Evolutionary conservation across 805 yeast species (phyloP), one percentile per base, ranked within the genome.

Genomic region (Candida awuae): DNA sequence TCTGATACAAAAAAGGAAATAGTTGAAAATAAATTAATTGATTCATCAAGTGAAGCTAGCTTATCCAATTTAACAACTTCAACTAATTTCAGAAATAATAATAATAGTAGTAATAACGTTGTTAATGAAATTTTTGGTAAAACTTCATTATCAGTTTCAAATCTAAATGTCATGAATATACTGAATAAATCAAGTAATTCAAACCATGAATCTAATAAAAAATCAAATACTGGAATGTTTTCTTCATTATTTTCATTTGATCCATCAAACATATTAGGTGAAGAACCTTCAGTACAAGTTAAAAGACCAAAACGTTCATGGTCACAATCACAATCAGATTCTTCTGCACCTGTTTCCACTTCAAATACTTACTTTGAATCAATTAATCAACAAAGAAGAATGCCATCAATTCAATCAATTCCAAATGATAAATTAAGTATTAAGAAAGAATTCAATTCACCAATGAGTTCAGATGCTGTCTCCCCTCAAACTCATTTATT

Each of bases 251-350:
- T 41, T 15, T 32, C 43, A 16, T 36, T 42, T 25, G 42, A 41
- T 20, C 49, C 45, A 8, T 31, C 45, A 9, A 43, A 40, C 22
- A 32, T 43, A 22, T 32, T 44, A 25, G 41, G 45, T 16, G 43
- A 40, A 22, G 47, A 43, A 13, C 34, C 12, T n/a, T 16, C 39
- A 2, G 45, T 57, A 37, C 42, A 50, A 1, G 19, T 43, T 14
- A 61, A 61, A 35, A 47, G 65, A 19, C 62, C 55, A 39, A 61
- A 60, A 41, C 52, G 65, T 38, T 53, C 54, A 3, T 54, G 56
- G 51, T 56, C 62, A 3, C 62, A 61, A 4, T 46, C 44, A 2
- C 52, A 52, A 37, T 13, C 10, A 25, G 14, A 5, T 12, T 5
- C 13, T 25, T 12, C 6, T 7, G 13, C 14, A 12, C 10, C 10